Conservation (phyloP, 2,329 filamentous ascomycete genomes). For the Pyrenophora graminea region DNA sequence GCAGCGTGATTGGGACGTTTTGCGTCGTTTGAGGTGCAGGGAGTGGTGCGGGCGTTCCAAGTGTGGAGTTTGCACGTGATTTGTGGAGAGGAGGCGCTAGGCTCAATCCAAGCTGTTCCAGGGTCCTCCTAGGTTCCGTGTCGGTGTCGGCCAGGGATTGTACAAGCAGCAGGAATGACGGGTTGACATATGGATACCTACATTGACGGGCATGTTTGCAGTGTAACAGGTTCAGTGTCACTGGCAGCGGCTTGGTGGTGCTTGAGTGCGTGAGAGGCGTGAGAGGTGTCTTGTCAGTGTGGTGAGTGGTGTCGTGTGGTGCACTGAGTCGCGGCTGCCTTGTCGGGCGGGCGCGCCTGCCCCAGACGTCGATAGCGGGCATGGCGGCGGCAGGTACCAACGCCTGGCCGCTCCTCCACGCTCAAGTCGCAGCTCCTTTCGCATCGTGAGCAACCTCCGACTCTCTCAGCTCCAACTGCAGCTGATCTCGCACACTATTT, state of each 20-base stretch:
- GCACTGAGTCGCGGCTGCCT: not conserved
- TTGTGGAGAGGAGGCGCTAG: constrained; percentile 2
- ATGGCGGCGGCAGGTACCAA: constrained; percentile 24
- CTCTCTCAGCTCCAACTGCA: constrained; percentile 13
- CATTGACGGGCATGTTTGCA: not conserved
- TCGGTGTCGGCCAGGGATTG: not conserved
- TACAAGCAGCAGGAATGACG: not conserved
- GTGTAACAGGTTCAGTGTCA: not conserved
- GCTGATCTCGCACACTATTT: constrained; percentile 26
- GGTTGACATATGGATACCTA: not conserved
- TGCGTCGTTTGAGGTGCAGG: too few species aligned
- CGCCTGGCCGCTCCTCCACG: not conserved
- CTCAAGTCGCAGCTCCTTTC: constrained; percentile 2
- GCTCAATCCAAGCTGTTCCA: constrained; percentile 1
- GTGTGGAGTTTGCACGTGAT: not conserved
- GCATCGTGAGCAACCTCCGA: constrained; percentile 17
- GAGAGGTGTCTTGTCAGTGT: too few species aligned
- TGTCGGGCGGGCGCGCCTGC: constrained; percentile 5
- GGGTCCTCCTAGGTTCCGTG: constrained; percentile 1
- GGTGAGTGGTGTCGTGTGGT: too few species aligned
- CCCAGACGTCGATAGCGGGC: constrained; percentile 19
- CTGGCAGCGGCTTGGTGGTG: too few species aligned
- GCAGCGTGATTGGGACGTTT: too few species aligned
- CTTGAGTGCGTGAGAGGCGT: too few species aligned
- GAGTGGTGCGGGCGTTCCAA: not conserved